Percentiles rank a stretch among this genome's conserved stretches.
phyloP scores from a whole-genome alignment of 2,329 filamentous ascomycete genomes.

The Tolypocladium guangdongense region DNA sequence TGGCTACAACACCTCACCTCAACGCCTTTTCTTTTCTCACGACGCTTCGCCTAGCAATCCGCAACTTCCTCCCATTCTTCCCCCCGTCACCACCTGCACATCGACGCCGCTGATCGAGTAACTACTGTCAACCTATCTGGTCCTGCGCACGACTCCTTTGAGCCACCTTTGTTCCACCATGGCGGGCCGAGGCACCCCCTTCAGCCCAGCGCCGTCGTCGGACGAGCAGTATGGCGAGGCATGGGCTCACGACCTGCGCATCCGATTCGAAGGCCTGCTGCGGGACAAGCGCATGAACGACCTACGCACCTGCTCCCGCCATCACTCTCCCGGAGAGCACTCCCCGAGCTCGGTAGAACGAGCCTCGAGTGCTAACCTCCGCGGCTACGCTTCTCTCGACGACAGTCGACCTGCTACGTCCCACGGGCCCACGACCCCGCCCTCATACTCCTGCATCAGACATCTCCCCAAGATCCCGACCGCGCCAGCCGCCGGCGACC shows the following conservation, averaged over 20 bases:
- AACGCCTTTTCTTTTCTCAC: neutral
- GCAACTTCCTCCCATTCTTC: neutral
- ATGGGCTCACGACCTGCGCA: constrained; percentile 68
- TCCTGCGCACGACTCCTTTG: neutral
- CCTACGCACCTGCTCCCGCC: constrained; percentile 43
- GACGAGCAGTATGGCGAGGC: constrained; percentile 49
- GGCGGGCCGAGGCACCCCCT: constrained; percentile 26
- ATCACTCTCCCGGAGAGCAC: constrained; percentile 47
- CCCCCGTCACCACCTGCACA: neutral
- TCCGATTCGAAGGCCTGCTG: constrained; percentile 78
- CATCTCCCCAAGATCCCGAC: constrained; percentile 53
- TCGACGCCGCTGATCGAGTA: neutral
- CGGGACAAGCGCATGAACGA: constrained; percentile 81
- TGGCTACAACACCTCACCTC: neutral
- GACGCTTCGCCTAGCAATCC: neutral
- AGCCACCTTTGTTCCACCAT: constrained; percentile 14
- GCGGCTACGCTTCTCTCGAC: constrained; percentile 26
- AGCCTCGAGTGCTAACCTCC: constrained; percentile 37
- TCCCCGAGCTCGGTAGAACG: constrained; percentile 44
- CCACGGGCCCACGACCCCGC: constrained; percentile 30
- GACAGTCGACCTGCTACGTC: constrained; percentile 36
- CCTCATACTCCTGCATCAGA: constrained; percentile 37
- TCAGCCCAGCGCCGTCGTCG: constrained; percentile 16
- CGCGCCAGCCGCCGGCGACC: constrained; percentile 55
- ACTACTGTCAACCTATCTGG: neutral